Evolutionary conservation across 805 yeast genomes (phyloP), one percentile per base, ranked within the genome.

Genomic region (Schizosaccharomyces lindneri): DNA sequence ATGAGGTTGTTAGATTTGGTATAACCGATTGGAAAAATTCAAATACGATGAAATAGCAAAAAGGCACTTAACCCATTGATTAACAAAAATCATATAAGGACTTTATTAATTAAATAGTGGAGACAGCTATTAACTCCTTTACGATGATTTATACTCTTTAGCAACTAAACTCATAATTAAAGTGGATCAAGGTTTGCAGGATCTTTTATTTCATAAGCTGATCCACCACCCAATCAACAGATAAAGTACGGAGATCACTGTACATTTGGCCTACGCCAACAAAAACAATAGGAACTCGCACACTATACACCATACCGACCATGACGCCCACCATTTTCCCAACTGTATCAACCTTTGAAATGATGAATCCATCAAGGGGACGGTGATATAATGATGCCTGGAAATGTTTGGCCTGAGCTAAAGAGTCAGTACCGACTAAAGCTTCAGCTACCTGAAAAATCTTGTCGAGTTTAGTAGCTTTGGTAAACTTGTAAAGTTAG

Each of bases 391-490:
- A 90, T 0, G 97, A 96, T 66, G 82, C 81, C 70, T 90, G 89
- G 75, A 90, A 90, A 70, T 93, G 89, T 61, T 81, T 80, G 0
- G 97, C 97, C 71, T 90, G 98, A 71, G 85, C 85, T 2, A 93
- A 97, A 0, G 97, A 87, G 70, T 90, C 98, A 0, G 97, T 89
- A 19, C 98, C 98, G 1, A 90, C 97, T 48, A 90, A 75, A 0
- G 98, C 98, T 72, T 90, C 98, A 55, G 97, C 97, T 21, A 90
- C 98, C 97, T 93, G 93, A 69, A 90, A 89, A 67, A 90, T 90
- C 71, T 87, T 90, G 72, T 90, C 93, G 0, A 97, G 98, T 60
- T 87, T 79, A 2, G 97, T 97, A 60, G 94, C 89, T 67, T 85
- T 87, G 19, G 97, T 97, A 71, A 90, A 90, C 62, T 46, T 2